Conservation (phyloP, 371 early-diverging fungal species). For the Syncephalastrum sp. region DNA sequence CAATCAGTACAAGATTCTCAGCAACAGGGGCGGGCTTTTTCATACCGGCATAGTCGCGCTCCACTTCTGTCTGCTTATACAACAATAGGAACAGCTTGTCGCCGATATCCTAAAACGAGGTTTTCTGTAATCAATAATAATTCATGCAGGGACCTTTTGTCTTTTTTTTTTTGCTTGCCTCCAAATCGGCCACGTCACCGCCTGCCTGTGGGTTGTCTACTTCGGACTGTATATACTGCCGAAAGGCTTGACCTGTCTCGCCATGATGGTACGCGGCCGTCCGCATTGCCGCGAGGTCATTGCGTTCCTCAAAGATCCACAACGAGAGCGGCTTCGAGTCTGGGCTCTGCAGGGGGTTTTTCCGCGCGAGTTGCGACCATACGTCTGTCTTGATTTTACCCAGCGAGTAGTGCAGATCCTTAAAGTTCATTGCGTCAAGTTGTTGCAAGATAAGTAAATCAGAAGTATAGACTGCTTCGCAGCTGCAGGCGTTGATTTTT, state of each 20-base stretch:
- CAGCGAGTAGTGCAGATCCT: slow-evolving; percentile 37
- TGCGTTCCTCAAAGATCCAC: slow-evolving; percentile 44
- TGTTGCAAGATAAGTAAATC: too few species aligned
- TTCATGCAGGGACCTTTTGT: not conserved
- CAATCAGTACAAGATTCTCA: too few species aligned
- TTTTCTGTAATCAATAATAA: not conserved
- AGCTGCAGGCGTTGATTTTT: slow-evolving; percentile 3
- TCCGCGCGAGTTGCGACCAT: slow-evolving; percentile 31
- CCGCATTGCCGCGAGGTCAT: slow-evolving; percentile 27
- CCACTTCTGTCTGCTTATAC: slow-evolving; percentile 34
- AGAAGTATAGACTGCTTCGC: not conserved
- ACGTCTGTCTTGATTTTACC: slow-evolving; percentile 35
- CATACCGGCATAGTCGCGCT: slow-evolving; percentile 31
- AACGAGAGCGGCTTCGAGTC: slow-evolving; percentile 39
- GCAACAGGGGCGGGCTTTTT: too few species aligned
- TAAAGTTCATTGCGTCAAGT: slow-evolving; percentile 26
- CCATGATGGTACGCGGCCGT: slow-evolving; percentile 32
- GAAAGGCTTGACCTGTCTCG: slow-evolving; percentile 31
- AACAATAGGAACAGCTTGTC: slow-evolving; percentile 23
- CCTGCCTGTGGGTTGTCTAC: slow-evolving; percentile 9
- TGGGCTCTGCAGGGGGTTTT: slow-evolving; percentile 38
- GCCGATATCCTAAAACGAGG: slow-evolving; percentile 29
- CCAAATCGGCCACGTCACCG: slow-evolving; percentile 17
- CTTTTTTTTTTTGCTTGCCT: slow-evolving; percentile 11
- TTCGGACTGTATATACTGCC: slow-evolving; percentile 32